Evolutionary conservation across 1,284 basidiomycete species (phyloP).

Genomic region (Austroboletus niveus): DNA sequence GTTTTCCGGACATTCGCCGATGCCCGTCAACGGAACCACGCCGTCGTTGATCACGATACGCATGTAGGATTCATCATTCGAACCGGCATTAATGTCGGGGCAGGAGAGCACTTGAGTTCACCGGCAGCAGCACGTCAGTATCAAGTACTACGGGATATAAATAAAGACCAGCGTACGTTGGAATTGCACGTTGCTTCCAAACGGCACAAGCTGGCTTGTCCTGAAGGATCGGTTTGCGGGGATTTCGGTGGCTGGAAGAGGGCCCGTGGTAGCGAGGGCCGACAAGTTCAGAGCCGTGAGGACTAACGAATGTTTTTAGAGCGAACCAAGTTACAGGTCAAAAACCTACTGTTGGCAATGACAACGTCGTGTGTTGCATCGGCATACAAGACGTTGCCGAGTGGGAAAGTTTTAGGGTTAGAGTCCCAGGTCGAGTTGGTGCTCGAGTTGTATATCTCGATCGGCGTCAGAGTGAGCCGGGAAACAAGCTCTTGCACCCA

Average conservation of each 20-base stretch:
- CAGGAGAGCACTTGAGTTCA: slow-evolving; percentile 25
- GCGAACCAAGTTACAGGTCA: not conserved
- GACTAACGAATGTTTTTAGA: slow-evolving; percentile 32
- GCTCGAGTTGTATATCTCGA: slow-evolving; percentile 66
- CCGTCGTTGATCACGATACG: slow-evolving; percentile 87
- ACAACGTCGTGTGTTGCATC: slow-evolving; percentile 87
- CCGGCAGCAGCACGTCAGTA: not conserved
- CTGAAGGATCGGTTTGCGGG: slow-evolving; percentile 43
- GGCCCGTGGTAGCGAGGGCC: slow-evolving; percentile 47
- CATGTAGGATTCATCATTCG: slow-evolving; percentile 46
- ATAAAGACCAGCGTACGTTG: slow-evolving; percentile 22
- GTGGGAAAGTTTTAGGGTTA: slow-evolving; percentile 72
- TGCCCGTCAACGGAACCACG: slow-evolving; percentile 75
- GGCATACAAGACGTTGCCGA: slow-evolving; percentile 79
- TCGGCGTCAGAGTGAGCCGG: slow-evolving; percentile 68
- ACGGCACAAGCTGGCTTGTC: slow-evolving; percentile 27
- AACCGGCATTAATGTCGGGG: slow-evolving; percentile 2
- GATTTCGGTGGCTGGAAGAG: slow-evolving; percentile 54
- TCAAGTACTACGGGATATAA: not conserved
- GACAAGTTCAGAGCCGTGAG: slow-evolving; percentile 59
- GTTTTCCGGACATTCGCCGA: slow-evolving; percentile 65
- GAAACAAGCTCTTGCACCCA: slow-evolving; percentile 82
- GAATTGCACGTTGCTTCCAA: slow-evolving; percentile 33
- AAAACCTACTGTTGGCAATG: slow-evolving; percentile 61
- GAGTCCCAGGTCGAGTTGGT: slow-evolving; percentile 80